phyloP scores from a whole-genome alignment of 1,284 basidiomycete genomes.

The Calocybe gambosa region DNA sequence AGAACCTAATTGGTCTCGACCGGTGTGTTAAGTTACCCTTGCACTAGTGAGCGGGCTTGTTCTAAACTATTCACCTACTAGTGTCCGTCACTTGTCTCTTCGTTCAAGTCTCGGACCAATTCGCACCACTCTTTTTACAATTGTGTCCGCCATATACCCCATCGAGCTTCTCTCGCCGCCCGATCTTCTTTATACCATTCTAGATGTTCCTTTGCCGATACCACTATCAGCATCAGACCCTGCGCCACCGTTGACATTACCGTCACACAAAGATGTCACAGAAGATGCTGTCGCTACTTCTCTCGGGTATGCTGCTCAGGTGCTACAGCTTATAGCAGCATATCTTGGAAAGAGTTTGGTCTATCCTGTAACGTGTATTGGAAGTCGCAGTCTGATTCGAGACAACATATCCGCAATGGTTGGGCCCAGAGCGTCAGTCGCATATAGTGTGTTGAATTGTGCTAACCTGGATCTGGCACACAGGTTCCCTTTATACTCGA shows the following conservation, averaged over 20 bases:
- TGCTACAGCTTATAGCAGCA: conserved; percentile 74
- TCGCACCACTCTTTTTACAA: conserved; percentile 68
- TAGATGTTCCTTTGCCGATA: conserved; percentile 81
- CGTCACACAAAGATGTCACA: conserved; percentile 64
- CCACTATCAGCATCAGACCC: conserved; percentile 72
- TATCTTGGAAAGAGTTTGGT: conserved; percentile 75
- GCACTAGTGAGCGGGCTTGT: conserved; percentile 1
- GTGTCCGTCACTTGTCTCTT: conserved; percentile 40
- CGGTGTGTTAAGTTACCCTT: conserved; percentile 30
- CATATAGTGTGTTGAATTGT: neutral
- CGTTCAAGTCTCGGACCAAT: conserved; percentile 46
- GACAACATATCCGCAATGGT: conserved; percentile 93
- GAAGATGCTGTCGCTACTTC: conserved; percentile 84
- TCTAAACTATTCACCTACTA: conserved; percentile 23
- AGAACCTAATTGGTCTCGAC: conserved; percentile 35
- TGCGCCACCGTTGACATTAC: conserved; percentile 73
- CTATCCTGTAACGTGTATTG: conserved; percentile 86
- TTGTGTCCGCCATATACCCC: conserved; percentile 78
- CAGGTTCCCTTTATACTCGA: conserved; percentile 92
- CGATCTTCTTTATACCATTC: conserved; percentile 80
- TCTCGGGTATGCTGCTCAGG: conserved; percentile 82
- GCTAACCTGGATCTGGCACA: neutral
- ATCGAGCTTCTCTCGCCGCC: conserved; percentile 79
- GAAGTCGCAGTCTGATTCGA: conserved; percentile 81
- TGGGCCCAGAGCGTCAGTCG: conserved; percentile 80